Percentiles rank a stretch among this genome's conserved stretches.
phyloP scores from a whole-genome alignment of 2,329 filamentous ascomycete species.

The Beauveria brongniartii region DNA sequence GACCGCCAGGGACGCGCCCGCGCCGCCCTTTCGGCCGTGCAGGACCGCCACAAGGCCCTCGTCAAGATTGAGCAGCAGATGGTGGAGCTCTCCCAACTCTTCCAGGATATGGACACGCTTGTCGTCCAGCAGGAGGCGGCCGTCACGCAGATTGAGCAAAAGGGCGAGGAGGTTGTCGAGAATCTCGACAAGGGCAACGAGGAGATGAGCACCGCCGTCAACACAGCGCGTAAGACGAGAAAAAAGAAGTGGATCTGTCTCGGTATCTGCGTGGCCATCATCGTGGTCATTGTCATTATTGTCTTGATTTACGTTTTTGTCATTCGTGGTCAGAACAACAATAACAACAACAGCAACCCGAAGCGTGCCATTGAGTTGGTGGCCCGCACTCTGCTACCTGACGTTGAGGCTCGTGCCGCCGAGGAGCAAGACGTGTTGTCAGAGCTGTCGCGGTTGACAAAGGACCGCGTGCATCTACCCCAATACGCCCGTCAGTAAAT shows the following conservation, averaged over 20 bases:
- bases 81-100: slow-evolving; percentile 77
- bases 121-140: slow-evolving; percentile 80
- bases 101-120: slow-evolving; percentile 80
- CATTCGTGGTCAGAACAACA: slow-evolving; percentile 21
- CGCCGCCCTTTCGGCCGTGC: slow-evolving; percentile 69
- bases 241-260: slow-evolving; percentile 98
- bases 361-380: slow-evolving; percentile 19
- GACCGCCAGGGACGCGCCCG: slow-evolving; percentile 75
- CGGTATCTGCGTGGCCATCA: slow-evolving; percentile 55
- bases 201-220: slow-evolving; percentile 73
- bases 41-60: slow-evolving; percentile 76
- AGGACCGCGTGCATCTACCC: slow-evolving; percentile 19
- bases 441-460: slow-evolving; percentile 14
- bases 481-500: slow-evolving; percentile 16
- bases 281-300: slow-evolving; percentile 43
- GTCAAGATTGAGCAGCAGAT: slow-evolving; percentile 89
- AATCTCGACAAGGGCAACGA: slow-evolving; percentile 81
- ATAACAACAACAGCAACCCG: slow-evolving; percentile 19
- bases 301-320: slow-evolving; percentile 42
- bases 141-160: slow-evolving; percentile 74
- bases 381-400: slow-evolving; percentile 3
- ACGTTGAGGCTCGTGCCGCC: neutral
- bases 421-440: slow-evolving; percentile 13
- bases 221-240: slow-evolving; percentile 69
- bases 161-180: slow-evolving; percentile 75